A percentile compares a stretch with the other conserved stretches of the same genome.
Evolutionary conservation across 108 stramenopile genomes (phyloP).

Genomic region (Bacterosira constricta): DNA sequence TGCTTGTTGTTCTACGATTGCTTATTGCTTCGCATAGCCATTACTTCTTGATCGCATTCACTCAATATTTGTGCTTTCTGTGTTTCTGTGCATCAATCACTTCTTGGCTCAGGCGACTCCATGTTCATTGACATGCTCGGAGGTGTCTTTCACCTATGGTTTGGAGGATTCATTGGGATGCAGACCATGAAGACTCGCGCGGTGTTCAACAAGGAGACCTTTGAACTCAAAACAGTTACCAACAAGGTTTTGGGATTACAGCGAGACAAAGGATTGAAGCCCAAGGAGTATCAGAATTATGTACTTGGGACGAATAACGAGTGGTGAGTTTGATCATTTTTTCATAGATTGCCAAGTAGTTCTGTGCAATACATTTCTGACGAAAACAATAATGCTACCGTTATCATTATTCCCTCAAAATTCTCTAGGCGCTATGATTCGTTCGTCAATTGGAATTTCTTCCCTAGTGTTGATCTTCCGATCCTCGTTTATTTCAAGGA

Average conservation of each 20-base stretch:
- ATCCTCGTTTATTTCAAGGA: constrained; percentile 62
- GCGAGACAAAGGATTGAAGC: constrained; percentile 33
- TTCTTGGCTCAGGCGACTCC: constrained; percentile 2
- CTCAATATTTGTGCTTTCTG: too few relatives aligned
- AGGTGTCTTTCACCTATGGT: constrained; percentile 46
- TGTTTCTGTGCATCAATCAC: too few relatives aligned
- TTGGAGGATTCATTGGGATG: constrained; percentile 45
- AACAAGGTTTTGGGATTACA: constrained; percentile 40
- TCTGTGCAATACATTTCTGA: not conserved
- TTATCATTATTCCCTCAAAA: not conserved
- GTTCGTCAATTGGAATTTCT: constrained; percentile 55
- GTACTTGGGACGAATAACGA: constrained; percentile 45
- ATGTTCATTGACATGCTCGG: constrained; percentile 29
- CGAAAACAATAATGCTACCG: not conserved
- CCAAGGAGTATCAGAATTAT: constrained; percentile 44
- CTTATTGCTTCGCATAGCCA: too few relatives aligned
- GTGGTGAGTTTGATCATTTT: constrained; percentile 4
- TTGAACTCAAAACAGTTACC: constrained; percentile 38
- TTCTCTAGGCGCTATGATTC: constrained; percentile 31
- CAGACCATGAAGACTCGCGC: constrained; percentile 52
- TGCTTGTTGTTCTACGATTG: not conserved
- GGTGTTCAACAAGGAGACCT: constrained; percentile 37
- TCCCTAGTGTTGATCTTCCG: constrained; percentile 45
- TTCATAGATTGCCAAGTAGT: not conserved
- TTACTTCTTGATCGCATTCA: too few relatives aligned